Evolutionary conservation across 2,329 filamentous ascomycete genomes (phyloP).

Genomic region (Lachnellula cervina): DNA sequence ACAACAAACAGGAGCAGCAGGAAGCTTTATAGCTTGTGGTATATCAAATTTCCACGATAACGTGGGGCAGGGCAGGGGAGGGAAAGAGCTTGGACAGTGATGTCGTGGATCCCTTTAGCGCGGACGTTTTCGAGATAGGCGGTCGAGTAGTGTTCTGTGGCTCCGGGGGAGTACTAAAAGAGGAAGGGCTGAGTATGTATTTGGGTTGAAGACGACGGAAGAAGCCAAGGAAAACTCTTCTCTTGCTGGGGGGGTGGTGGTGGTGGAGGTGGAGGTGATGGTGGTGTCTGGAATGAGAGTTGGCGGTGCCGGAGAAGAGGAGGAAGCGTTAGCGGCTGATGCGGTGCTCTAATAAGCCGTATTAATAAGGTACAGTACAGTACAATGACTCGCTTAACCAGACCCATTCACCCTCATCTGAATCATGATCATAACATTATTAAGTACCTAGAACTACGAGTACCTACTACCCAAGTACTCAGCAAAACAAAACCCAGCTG

Average conservation of each 20-base stretch:
- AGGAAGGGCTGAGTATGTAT: conserved; percentile 9
- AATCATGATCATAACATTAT: neutral
- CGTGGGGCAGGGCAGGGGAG: conserved; percentile 16
- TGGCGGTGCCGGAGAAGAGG: neutral
- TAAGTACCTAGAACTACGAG: neutral
- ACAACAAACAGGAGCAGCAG: conserved; percentile 11
- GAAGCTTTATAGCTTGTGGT: conserved; percentile 21
- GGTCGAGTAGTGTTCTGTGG: conserved; percentile 5
- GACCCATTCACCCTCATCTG: neutral
- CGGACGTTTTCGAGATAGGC: conserved; percentile 7
- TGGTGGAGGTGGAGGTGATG: neutral
- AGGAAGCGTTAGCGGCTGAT: neutral
- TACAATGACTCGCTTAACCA: neutral
- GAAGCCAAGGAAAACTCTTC: neutral
- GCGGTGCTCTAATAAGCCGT: no score
- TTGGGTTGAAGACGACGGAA: neutral
- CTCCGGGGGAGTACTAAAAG: conserved; percentile 1
- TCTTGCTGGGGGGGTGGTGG: neutral
- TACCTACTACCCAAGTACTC: no score
- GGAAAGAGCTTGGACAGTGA: conserved; percentile 11
- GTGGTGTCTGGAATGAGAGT: neutral
- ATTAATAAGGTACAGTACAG: neutral
- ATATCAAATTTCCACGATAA: conserved; percentile 9
- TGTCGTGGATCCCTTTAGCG: neutral
- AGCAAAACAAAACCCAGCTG: neutral